Conservation (phyloP, 768 basidiomycete species). For the Termitomyces sp. region DNA sequence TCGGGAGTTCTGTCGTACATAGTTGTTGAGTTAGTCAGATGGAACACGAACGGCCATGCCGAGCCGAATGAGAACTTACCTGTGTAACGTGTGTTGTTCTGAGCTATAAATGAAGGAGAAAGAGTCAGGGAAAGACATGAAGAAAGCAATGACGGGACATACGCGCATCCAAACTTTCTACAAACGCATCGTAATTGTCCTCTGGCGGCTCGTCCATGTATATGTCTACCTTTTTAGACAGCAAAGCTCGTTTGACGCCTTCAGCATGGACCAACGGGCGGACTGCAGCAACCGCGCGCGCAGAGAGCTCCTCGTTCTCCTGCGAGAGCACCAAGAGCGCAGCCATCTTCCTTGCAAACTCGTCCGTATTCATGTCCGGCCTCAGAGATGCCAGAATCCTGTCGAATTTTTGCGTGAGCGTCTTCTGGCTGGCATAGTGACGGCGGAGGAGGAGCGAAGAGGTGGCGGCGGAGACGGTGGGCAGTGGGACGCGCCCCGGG, state of each 20-base stretch:
- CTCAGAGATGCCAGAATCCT: conserved; percentile 3
- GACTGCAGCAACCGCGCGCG: neutral
- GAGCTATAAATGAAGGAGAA: neutral
- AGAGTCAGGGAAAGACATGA: neutral
- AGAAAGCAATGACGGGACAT: neutral
- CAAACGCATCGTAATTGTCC: neutral
- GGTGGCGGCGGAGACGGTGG: neutral
- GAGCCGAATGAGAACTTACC: neutral
- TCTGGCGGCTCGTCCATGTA: neutral
- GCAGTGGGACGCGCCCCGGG: conserved; percentile 22
- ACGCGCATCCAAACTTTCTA: neutral
- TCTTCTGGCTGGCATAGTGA: conserved; percentile 12
- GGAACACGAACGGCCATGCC: neutral
- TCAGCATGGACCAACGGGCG: neutral
- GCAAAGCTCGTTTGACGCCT: neutral
- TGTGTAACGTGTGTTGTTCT: neutral
- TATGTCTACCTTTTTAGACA: neutral
- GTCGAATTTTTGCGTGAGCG: conserved; percentile 15
- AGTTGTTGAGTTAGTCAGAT: neutral
- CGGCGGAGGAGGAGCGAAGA: conserved; percentile 4
- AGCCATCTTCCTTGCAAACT: neutral
- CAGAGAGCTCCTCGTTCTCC: neutral
- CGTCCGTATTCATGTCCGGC: neutral
- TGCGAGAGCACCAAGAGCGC: neutral
- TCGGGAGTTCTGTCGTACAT: neutral